A percentile compares a stretch with the other conserved stretches of the same genome.
These are phyloP conservation scores for Populus tremula DNA, from an alignment of 345 rosid genomes.

Conservation along the genomic window DNA sequence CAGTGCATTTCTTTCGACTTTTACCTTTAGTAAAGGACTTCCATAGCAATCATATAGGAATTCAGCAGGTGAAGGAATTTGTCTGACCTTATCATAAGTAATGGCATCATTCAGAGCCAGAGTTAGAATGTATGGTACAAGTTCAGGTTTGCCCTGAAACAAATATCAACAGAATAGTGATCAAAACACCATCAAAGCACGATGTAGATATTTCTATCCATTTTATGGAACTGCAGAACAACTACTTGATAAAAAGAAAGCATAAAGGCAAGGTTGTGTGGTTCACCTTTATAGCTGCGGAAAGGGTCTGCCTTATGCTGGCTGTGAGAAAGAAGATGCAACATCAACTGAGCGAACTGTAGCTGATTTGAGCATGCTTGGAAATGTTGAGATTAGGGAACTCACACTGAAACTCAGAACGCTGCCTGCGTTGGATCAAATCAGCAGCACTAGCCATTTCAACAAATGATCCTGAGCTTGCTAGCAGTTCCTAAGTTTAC, in stretches of 20 bases:
- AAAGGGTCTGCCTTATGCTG: conserved; percentile 50
- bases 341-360: conserved; percentile 8
- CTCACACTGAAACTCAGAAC: conserved; percentile 81
- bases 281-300: conserved; percentile 48
- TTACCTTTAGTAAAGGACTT: conserved; percentile 6
- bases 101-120: conserved; percentile 77
- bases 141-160: conserved; percentile 62
- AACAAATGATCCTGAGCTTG: conserved; percentile 55
- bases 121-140: conserved; percentile 60
- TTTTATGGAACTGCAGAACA: background rate
- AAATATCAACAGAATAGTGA: background rate
- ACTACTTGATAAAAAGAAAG: background rate
- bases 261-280: background rate
- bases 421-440: conserved; percentile 80
- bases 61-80: background rate
- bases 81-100: conserved; percentile 88
- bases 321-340: conserved; percentile 44
- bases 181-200: background rate
- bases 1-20: background rate
- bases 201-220: background rate
- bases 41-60: background rate
- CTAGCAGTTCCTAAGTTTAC: conserved; percentile 60
- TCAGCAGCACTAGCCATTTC: conserved; percentile 77
- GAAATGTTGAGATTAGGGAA: background rate
- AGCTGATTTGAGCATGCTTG: conserved; percentile 3